Evolutionary conservation across 2,329 filamentous ascomycete genomes (phyloP).

Genomic region (Colletotrichum sp.): DNA sequence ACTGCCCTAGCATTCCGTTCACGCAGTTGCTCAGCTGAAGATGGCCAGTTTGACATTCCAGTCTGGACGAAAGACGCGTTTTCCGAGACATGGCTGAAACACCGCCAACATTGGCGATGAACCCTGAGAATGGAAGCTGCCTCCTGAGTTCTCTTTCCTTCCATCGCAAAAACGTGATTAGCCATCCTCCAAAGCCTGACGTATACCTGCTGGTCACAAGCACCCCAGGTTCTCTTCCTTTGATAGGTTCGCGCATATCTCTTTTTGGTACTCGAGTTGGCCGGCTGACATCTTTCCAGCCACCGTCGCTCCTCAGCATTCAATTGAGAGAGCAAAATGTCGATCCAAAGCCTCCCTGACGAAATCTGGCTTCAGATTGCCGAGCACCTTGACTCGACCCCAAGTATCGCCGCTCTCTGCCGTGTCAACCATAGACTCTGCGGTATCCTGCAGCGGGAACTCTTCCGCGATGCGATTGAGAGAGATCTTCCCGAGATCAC

Average conservation of each 20-base stretch:
- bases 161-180: not conserved
- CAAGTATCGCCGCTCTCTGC: not conserved
- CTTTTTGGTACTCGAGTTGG: not conserved
- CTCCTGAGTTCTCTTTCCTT: not conserved
- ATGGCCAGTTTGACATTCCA: not conserved
- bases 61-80: not conserved
- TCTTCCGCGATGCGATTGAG: not conserved
- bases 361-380: not conserved
- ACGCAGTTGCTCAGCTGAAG: not conserved
- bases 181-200: not conserved
- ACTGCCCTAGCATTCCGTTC: not conserved
- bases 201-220: accelerated
- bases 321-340: accelerated
- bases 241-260: not conserved
- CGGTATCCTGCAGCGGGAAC: not conserved
- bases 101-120: not conserved
- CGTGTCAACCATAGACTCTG: not conserved
- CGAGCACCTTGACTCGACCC: not conserved
- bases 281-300: not conserved
- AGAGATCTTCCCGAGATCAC: not conserved
- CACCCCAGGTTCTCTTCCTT: not conserved
- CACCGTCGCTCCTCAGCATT: accelerated
- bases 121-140: not conserved
- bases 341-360: not conserved
- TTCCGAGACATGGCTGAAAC: not conserved